These are phyloP conservation scores for Penicillium sp. DNA, from an alignment of 2,329 filamentous ascomycete species.

Conservation along the genomic window DNA sequence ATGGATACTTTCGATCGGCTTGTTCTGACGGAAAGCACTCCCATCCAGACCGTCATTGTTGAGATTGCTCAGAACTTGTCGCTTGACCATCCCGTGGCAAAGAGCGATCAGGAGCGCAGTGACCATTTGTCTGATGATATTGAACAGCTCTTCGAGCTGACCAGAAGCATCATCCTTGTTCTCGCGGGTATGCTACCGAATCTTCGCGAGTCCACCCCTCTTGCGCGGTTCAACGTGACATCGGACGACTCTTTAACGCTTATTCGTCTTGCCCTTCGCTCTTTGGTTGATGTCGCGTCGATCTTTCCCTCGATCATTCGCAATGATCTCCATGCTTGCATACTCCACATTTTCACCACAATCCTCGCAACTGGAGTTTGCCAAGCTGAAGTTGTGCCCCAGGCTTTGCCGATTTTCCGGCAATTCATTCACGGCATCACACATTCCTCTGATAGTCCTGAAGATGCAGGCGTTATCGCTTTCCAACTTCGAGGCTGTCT, in stretches of 20 bases:
- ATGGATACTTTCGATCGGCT: slow-evolving; percentile 93
- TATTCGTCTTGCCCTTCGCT: slow-evolving; percentile 72
- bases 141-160: slow-evolving; percentile 94
- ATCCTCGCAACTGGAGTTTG: slow-evolving; percentile 82
- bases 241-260: slow-evolving; percentile 75
- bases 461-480: slow-evolving; percentile 47
- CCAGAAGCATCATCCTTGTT: slow-evolving; percentile 90
- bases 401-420: slow-evolving; percentile 84
- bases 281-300: slow-evolving; percentile 87
- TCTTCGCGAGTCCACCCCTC: slow-evolving; percentile 48
- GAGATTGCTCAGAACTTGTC: slow-evolving; percentile 88
- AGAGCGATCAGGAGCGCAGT: slow-evolving; percentile 58
- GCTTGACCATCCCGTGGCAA: slow-evolving; percentile 82
- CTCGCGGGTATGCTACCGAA: slow-evolving; percentile 83
- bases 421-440: slow-evolving; percentile 78
- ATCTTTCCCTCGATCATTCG: slow-evolving; percentile 97
- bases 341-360: slow-evolving; percentile 92
- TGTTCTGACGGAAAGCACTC: slow-evolving; percentile 80
- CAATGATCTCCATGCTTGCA: slow-evolving; percentile 90
- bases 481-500: slow-evolving; percentile 76
- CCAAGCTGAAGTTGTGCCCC: slow-evolving; percentile 81
- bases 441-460: slow-evolving; percentile 25
- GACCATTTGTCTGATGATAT: slow-evolving; percentile 92
- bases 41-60: slow-evolving; percentile 87
- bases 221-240: slow-evolving; percentile 69